Evolutionary conservation across 768 basidiomycete genomes (phyloP), one percentile per base, ranked within the genome.

Genomic region (Phanerochaete carnosa): DNA sequence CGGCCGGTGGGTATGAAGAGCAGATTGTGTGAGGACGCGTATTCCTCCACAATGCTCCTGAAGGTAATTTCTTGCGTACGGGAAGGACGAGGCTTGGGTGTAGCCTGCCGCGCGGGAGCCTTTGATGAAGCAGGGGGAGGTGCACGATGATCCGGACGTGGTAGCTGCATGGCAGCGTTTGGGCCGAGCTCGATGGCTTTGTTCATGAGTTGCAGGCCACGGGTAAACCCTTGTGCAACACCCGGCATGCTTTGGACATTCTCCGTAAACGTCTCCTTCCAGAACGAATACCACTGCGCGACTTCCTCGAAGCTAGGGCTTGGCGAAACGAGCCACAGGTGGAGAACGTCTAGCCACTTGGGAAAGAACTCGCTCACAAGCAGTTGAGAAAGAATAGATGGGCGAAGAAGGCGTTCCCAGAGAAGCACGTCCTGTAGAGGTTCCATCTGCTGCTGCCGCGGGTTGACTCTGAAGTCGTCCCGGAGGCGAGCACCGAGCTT

Each of bases 351-450:
- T 61, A 98, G 80, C 95, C 95, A 99, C 71, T 97, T 96, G 3
- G 94, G 92, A 82, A 98, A 98, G 79, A 98, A 96, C 68, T 94
- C 94, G 5, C 83, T 81, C 71, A 96, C 92, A 63, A 99, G 76
- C 13, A 99, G 77, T 68, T 95, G 92, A 1, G 87, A 81, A 67
- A 97, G 81, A 62, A 96, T 83, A 3, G 90, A 86, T 0, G 85
- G 74, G 8, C 92, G 88, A 35, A 98, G 79, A 58, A 92, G 79
- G 32, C 77, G 71, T 12, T 80, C 78, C 97, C 97, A 99, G 1
- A 79, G 77, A 46, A 98, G 77, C 19, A 94, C 90, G 55, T 79
- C 79, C 22, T 87, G 77, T 49, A 99, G 79, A 0, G 95, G 91
- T 25, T 79, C 79, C 87, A 98, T 90, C 66, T 93, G 84, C 72